Evolutionary conservation across 1,284 basidiomycete genomes (phyloP), one percentile per base, ranked within the genome.

Genomic region (Tremellales sp.): DNA sequence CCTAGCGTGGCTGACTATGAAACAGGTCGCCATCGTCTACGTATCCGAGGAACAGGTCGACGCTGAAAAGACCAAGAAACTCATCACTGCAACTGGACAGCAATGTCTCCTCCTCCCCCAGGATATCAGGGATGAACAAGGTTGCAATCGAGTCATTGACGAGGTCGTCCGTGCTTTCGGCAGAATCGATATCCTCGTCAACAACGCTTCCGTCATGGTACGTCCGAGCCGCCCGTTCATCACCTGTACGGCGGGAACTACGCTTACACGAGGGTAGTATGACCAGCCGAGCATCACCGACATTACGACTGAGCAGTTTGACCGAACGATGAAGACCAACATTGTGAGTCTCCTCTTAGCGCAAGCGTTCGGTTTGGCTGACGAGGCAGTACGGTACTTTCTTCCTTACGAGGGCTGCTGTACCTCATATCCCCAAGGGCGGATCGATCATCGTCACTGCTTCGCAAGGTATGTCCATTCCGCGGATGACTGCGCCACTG

Each of bases 1-100:
- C 29, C 3, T 21, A 7, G 24, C 36, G n/a, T 15, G 29, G n/a
- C 29, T 33, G 29, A 25, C 19, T 33, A 17, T 23, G 24, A n/a
- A 67, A 7, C 47, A 61, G 59, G 59, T 85, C 27, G 81, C 82
- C 2, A 80, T 85, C 55, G 76, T 77, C 24, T 79, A 84, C 67
- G 75, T 85, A 2, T 78, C 81, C 4, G 65, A 72, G 48, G 77
- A 78, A 60, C 68, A 77, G 60, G 65, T 72, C 53, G 77, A 78
- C 50, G 71, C 71, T 24, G 63, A 73, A 43, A 66, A 68, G 52
- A 64, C 62, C 39, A 66, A 67, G 52, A 23, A 48, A 13, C 49
- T 68, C 29, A 64, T 73, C 54, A 53, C 54, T 33, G 49, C 53
- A 24, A 45, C 54, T 22, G 70, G 61, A 27, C 52, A 53, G 40